Conservation (phyloP, 2,329 filamentous ascomycete species). For the Didymella exigua region DNA sequence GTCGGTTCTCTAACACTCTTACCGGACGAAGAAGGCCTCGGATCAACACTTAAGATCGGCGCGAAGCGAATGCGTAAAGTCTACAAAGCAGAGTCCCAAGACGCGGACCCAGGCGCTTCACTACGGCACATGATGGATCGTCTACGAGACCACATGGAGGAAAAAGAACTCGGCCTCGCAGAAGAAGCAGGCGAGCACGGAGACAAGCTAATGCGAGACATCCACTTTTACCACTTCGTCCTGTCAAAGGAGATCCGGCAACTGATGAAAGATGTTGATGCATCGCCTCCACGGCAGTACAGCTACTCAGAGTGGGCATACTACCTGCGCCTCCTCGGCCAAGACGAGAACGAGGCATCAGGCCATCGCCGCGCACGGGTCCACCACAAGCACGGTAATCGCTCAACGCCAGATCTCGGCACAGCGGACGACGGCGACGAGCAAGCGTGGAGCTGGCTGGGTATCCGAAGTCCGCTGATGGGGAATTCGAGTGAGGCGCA, state of each 20-base stretch:
- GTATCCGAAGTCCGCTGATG: constrained; percentile 71
- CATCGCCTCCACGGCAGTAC: constrained; percentile 48
- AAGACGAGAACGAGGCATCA: constrained; percentile 49
- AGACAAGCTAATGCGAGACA: constrained; percentile 54
- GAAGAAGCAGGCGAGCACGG: constrained; percentile 50
- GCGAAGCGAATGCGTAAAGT: constrained; percentile 28
- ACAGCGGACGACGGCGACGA: constrained; percentile 39
- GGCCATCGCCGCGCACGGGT: constrained; percentile 43
- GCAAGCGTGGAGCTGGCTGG: constrained; percentile 80
- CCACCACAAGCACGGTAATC: constrained; percentile 23
- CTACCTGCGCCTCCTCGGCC: constrained; percentile 46
- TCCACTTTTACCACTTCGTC: constrained; percentile 59
- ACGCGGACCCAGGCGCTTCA: constrained; percentile 9
- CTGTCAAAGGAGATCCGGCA: constrained; percentile 53
- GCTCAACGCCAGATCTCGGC: constrained; percentile 38
- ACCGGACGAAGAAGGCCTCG: constrained; percentile 55
- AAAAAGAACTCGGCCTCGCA: constrained; percentile 51
- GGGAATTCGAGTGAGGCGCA: constrained; percentile 70
- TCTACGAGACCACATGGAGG: constrained; percentile 48
- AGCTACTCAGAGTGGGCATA: constrained; percentile 49
- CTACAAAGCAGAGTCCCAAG: constrained; percentile 18
- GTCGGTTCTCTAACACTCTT: constrained; percentile 61
- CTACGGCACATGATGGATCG: constrained; percentile 37
- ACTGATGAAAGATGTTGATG: constrained; percentile 51
- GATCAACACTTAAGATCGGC: constrained; percentile 41